Evolutionary conservation across 2,329 filamentous ascomycete genomes (phyloP).

Genomic region (Aspergillus spinulosporus): DNA sequence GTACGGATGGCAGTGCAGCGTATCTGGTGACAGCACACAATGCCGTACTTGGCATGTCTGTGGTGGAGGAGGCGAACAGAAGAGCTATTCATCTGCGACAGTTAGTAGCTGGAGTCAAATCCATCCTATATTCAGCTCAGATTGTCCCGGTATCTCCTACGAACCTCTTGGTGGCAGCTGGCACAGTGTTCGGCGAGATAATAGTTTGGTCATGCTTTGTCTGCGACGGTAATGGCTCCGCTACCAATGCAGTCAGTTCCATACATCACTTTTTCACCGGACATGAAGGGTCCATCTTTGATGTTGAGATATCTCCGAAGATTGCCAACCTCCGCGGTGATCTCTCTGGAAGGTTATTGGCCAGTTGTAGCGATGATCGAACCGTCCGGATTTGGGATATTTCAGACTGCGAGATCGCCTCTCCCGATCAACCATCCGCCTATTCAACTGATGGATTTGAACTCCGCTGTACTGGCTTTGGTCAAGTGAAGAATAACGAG

Average conservation of each 20-base stretch:
- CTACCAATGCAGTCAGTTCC: constrained; percentile 31
- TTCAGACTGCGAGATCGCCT: constrained; percentile 50
- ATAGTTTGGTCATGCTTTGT: constrained; percentile 76
- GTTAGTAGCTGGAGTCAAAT: constrained; percentile 61
- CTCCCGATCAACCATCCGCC: constrained; percentile 33
- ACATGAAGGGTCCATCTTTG: constrained; percentile 93
- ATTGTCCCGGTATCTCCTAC: constrained; percentile 61
- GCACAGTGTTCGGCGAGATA: constrained; percentile 93
- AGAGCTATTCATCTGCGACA: constrained; percentile 35
- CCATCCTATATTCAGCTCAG: constrained; percentile 84
- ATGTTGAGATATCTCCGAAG: constrained; percentile 71
- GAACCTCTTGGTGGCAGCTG: constrained; percentile 74
- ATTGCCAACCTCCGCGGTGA: constrained; percentile 43
- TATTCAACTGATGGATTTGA: constrained; percentile 40
- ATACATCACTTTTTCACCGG: constrained; percentile 61
- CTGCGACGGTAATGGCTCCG: constrained; percentile 13
- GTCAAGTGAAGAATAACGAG: constrained; percentile 41
- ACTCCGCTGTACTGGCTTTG: constrained; percentile 64
- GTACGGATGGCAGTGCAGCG: constrained; percentile 39
- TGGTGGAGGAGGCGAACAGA: constrained; percentile 23
- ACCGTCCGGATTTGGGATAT: constrained; percentile 89
- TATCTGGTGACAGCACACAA: constrained; percentile 88
- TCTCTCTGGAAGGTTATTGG: constrained; percentile 62
- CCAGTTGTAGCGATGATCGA: constrained; percentile 92
- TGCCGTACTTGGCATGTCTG: constrained; percentile 61